Percentiles rank a stretch among this genome's conserved stretches.
Conservation (phyloP, 1,139 yeast species). For the Geotrichum siamense region DNA sequence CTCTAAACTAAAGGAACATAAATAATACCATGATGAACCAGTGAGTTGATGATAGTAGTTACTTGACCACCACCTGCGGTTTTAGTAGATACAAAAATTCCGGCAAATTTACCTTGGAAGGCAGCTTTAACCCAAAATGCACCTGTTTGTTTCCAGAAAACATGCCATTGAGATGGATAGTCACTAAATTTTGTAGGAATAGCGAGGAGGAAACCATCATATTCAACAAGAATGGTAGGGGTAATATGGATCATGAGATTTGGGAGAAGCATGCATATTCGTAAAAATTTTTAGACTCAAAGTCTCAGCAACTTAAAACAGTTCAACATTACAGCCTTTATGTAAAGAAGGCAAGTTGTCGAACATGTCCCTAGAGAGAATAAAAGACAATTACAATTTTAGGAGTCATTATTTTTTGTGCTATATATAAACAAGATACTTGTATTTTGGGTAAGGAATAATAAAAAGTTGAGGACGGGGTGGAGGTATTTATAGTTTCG, state of each 20-base stretch:
- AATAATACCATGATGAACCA: conserved; percentile 46
- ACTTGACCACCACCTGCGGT: conserved; percentile 78
- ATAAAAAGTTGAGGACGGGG: neutral
- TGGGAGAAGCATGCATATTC: conserved; percentile 49
- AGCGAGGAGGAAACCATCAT: conserved; percentile 69
- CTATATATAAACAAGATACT: neutral
- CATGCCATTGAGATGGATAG: conserved; percentile 66
- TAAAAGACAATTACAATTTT: conserved; percentile 61
- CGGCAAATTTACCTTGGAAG: conserved; percentile 62
- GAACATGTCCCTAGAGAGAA: conserved; percentile 69
- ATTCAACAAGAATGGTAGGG: conserved; percentile 45
- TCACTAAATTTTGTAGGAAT: conserved; percentile 73
- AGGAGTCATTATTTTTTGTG: conserved; percentile 36
- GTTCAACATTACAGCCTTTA: conserved; percentile 60
- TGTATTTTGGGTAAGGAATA: neutral
- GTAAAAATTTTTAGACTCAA: conserved; percentile 49
- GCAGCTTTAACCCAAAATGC: conserved; percentile 69
- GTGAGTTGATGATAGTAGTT: conserved; percentile 51
- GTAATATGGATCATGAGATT: conserved; percentile 60
- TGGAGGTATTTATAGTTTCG: neutral
- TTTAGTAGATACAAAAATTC: conserved; percentile 66
- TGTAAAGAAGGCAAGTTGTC: conserved; percentile 56
- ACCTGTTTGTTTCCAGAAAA: conserved; percentile 72
- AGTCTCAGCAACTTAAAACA: conserved; percentile 72
- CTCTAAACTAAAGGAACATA: conserved; percentile 68